phyloP scores from a whole-genome alignment of 257 asterid genomes.

The Mentha longifolia region DNA sequence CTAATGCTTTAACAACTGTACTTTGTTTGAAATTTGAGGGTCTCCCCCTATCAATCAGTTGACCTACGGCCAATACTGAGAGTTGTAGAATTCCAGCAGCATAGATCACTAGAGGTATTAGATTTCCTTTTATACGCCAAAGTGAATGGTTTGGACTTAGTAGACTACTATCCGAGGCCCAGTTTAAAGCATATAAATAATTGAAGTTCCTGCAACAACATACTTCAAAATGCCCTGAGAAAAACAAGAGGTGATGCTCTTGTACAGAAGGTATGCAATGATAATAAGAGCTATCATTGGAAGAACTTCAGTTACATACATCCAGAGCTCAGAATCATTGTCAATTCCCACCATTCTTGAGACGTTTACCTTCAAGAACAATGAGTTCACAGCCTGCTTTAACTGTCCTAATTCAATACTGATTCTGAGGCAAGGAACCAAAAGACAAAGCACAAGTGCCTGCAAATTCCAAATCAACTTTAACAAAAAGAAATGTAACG shows the following conservation, averaged over 20 bases:
- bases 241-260: conserved; percentile 47
- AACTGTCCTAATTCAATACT: conserved; percentile 74
- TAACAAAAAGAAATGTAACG: conserved; percentile 22
- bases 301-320: conserved; percentile 53
- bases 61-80: conserved; percentile 46
- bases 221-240: conserved; percentile 60
- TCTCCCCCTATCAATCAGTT: conserved; percentile 40
- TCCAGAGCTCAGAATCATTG: conserved; percentile 55
- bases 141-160: conserved; percentile 38
- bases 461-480: conserved; percentile 46
- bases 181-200: conserved; percentile 58
- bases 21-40: conserved; percentile 45
- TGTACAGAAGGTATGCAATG: conserved; percentile 61
- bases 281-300: conserved; percentile 63
- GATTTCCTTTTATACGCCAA: conserved; percentile 46
- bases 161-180: conserved; percentile 65
- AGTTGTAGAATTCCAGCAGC: conserved; percentile 75
- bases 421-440: conserved; percentile 77
- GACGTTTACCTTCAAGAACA: conserved; percentile 59
- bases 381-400: conserved; percentile 66
- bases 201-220: conserved; percentile 56
- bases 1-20: conserved; percentile 53
- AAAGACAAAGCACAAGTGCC: conserved; percentile 70
- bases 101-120: conserved; percentile 77
- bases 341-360: conserved; percentile 60